These are phyloP conservation scores for Eucalyptus decipiens DNA, from an alignment of 345 rosid species.

Conservation along the genomic window DNA sequence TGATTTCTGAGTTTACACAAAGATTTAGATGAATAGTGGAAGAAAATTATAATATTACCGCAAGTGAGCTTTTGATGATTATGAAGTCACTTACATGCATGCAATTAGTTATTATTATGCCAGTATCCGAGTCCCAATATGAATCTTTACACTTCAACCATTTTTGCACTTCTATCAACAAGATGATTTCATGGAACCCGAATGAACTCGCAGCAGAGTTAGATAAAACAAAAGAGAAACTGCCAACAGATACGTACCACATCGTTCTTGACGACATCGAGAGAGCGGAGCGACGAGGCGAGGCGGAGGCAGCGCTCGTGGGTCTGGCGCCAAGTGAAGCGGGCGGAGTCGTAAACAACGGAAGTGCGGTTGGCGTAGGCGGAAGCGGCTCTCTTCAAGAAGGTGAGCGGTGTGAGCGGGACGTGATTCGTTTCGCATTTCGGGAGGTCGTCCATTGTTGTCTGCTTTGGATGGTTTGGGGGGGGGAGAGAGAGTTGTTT, in stretches of 20 bases:
- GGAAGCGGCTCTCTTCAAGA: constrained; percentile 41
- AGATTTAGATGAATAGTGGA: background rate
- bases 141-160: background rate
- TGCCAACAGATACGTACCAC: constrained; percentile 21
- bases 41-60: background rate
- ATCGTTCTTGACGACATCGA: constrained; percentile 26
- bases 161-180: background rate
- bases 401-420: constrained; percentile 49
- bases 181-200: background rate
- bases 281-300: constrained; percentile 39
- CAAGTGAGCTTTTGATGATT: background rate
- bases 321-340: constrained; percentile 59
- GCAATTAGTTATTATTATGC: background rate
- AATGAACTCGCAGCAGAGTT: background rate
- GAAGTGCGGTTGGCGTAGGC: constrained; percentile 43
- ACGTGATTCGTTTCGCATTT: constrained; percentile 59
- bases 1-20: background rate
- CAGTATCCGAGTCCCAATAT: background rate
- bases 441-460: constrained; percentile 29
- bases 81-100: background rate
- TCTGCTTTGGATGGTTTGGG: background rate
- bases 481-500: background rate
- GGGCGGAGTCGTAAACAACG: constrained; percentile 26
- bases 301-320: constrained; percentile 49
- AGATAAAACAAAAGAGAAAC: background rate